These are phyloP conservation scores for Casuarina glauca DNA, from an alignment of 306 rosid species.

Conservation along the genomic window DNA sequence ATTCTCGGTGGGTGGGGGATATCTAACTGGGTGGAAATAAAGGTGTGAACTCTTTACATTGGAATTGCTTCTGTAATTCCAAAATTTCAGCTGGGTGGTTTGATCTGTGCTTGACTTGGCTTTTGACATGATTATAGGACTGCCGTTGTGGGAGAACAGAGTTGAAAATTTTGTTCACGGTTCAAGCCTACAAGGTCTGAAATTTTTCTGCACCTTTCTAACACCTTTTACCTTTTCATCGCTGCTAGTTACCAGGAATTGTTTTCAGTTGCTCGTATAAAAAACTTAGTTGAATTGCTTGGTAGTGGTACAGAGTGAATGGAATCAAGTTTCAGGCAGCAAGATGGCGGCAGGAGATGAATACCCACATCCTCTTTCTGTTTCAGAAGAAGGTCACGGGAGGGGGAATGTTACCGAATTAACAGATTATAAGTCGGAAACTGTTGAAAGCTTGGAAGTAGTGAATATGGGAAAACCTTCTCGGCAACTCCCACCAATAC, in stretches of 20 bases:
- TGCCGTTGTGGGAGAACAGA: constrained; percentile 1
- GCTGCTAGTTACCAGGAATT: neutral
- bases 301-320: constrained; percentile 8
- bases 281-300: constrained; percentile 7
- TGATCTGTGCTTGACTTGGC: constrained; percentile 17
- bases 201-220: neutral
- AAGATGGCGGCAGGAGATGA: constrained; percentile 58
- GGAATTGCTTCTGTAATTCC: neutral
- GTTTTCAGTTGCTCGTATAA: neutral
- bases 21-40: neutral
- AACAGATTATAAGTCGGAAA: constrained; percentile 38
- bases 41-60: neutral
- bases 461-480: constrained; percentile 60
- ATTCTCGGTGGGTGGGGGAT: neutral
- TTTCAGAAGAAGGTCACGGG: constrained; percentile 45
- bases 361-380: constrained; percentile 42
- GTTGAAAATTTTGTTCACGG: constrained; percentile 10
- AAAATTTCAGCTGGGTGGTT: neutral
- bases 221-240: neutral
- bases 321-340: constrained; percentile 35
- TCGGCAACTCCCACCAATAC: constrained; percentile 47
- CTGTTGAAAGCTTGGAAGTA: constrained; percentile 36
- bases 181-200: neutral
- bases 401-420: constrained; percentile 40
- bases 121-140: constrained; percentile 8